Percentiles rank a stretch among this genome's conserved stretches.
phyloP scores from a whole-genome alignment of 371 early-diverging fungal species.

The Catenaria anguillulae region DNA sequence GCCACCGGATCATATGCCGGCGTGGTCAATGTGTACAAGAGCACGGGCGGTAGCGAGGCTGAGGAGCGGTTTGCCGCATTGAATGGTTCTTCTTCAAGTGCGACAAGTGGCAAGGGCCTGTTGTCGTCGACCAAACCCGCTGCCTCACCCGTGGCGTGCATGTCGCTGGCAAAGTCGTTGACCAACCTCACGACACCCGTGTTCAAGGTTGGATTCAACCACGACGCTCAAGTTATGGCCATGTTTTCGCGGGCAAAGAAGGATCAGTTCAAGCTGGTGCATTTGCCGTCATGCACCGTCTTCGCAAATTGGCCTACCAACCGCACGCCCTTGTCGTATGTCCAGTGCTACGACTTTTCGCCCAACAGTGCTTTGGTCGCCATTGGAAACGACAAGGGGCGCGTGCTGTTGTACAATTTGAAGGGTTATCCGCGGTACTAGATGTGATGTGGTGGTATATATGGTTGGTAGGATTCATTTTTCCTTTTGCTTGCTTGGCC shows the following conservation, averaged over 20 bases:
- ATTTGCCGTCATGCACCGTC: constrained; percentile 59
- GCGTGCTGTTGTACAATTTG: constrained; percentile 63
- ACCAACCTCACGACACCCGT: constrained; percentile 71
- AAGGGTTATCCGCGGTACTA: constrained; percentile 34
- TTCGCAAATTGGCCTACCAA: constrained; percentile 83
- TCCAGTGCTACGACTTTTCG: constrained; percentile 59
- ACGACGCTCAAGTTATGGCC: constrained; percentile 64
- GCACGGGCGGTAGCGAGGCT: constrained; percentile 22
- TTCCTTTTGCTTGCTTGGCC: too few species aligned
- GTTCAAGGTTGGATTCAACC: constrained; percentile 53
- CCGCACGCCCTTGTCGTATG: constrained; percentile 60
- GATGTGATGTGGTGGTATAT: too few species aligned
- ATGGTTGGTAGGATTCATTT: too few species aligned
- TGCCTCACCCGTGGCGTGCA: constrained; percentile 12
- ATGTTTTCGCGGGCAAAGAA: constrained; percentile 50
- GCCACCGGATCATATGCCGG: constrained; percentile 58
- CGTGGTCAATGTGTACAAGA: constrained; percentile 73
- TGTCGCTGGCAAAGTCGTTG: constrained; percentile 59
- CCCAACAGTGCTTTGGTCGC: constrained; percentile 78
- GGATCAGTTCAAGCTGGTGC: constrained; percentile 62
- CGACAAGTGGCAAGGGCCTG: too few species aligned
- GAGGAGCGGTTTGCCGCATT: constrained; percentile 8
- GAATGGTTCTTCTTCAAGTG: too few species aligned
- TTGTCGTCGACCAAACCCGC: too few species aligned
- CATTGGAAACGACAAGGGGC: constrained; percentile 74